Evolutionary conservation across 345 rosid species (phyloP).

Genomic region (Gossypium rotundifolium): DNA sequence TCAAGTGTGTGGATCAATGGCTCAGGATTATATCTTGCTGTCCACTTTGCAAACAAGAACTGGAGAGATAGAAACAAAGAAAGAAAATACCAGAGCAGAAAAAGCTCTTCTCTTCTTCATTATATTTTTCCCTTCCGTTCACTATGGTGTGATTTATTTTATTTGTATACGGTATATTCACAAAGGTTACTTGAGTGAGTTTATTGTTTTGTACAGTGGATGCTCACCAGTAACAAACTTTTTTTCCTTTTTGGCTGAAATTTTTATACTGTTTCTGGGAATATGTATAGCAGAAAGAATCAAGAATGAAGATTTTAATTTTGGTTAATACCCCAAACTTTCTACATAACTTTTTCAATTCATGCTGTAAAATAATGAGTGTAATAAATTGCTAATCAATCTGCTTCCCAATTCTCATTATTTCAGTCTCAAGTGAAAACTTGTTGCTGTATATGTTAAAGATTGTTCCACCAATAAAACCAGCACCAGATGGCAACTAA

Average conservation of each 20-base stretch:
- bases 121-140: neutral
- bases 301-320: neutral
- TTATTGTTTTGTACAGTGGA: constrained; percentile 22
- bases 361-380: neutral
- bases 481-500: neutral
- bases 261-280: constrained; percentile 2
- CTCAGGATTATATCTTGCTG: constrained; percentile 89
- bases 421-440: neutral
- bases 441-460: neutral
- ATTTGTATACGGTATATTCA: constrained; percentile 2
- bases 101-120: neutral
- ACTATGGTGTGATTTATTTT: constrained; percentile 18
- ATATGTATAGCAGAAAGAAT: neutral
- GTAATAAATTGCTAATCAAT: neutral
- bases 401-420: neutral
- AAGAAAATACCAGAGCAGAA: neutral
- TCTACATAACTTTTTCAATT: neutral
- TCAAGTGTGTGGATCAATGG: constrained; percentile 96
- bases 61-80: constrained; percentile 43
- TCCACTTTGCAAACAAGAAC: constrained; percentile 90
- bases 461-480: neutral
- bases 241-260: neutral
- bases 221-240: constrained; percentile 31
- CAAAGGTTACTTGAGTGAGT: constrained; percentile 42
- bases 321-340: constrained; percentile 2